Conservation (phyloP, 2,329 filamentous ascomycete species). For the Diaporthe velutina region DNA sequence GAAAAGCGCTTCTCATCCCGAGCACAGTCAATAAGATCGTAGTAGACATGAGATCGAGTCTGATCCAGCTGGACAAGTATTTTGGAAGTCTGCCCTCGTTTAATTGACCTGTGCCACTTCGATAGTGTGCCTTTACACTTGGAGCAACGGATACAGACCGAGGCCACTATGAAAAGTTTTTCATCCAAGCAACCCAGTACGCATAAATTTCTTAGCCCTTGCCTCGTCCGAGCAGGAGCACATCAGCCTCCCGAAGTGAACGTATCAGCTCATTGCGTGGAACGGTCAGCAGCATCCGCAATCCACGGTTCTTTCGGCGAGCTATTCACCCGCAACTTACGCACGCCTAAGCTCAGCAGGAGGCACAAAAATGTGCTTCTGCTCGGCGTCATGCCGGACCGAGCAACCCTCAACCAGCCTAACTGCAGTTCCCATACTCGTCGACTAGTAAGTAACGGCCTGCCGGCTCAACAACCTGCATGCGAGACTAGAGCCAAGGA, state of each 20-base stretch:
- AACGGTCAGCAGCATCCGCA: too few relatives aligned
- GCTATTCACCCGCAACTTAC: constrained; percentile 1
- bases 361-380: neutral
- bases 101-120: neutral
- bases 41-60: too few relatives aligned
- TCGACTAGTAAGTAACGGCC: neutral
- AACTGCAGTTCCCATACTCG: neutral
- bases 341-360: neutral
- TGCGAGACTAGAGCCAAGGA: constrained; percentile 1
- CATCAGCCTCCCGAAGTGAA: neutral
- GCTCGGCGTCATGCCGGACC: neutral
- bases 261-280: too few relatives aligned
- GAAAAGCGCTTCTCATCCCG: neutral
- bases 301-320: neutral
- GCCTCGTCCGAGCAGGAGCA: neutral
- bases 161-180: too few relatives aligned
- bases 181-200: neutral
- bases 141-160: neutral
- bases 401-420: neutral
- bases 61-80: neutral
- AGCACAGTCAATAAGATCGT: neutral
- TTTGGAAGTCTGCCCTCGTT: neutral
- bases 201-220: neutral
- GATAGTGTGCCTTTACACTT: neutral
- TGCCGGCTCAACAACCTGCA: neutral